Base-by-base conservation (phyloP, 2,329 filamentous ascomycete species). In the Ophiostoma quercus region DNA sequence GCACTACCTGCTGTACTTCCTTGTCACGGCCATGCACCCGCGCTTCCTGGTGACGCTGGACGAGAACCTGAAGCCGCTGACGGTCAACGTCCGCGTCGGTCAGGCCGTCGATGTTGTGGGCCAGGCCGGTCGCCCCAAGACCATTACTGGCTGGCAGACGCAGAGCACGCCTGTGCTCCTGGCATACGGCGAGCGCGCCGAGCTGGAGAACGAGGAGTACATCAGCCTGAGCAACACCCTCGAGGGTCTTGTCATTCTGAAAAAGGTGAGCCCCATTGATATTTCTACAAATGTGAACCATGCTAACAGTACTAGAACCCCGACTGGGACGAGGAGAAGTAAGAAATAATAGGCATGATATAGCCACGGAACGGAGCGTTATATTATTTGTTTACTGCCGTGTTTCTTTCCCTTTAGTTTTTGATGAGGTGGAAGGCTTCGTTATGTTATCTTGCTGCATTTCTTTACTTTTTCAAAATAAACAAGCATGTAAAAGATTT, bases 141-240 rank as follows among this genome's bases (percentile, higher is more conserved):
- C 95, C 1, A 99, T 99, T 76, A 99, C 95, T 11, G 95, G 95
- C 68, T 99, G 95, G 95, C 95, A 99, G 82, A 99, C 95, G 74
- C 95, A 99, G 84, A 97, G 92, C 82, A 99, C 95, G n/a, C 95
- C 95, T 0, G 95, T 99, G 66, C 84, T 99, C 71, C 83, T 99
- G 75, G 90, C 92, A n/a, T 90, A 97, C 77, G 95, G 96, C 39
- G 95, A 99, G 84, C 87, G 96, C 76, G 95, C 95, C 11, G 95
- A 99, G 83, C 83, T 99, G 67, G 95, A 99, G 80, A 95, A 99
- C 76, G 95, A 99, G 82, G 90, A 99, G 82, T 99, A 98, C 79
- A 90, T 98, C 74, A 92, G 91, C 80, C 82, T 99, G 77, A 96
- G 90, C 78, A 95, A 88, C 82, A 96, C 90, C 68, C 84, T 99